These are phyloP conservation scores for Pestalotiopsis sp. DNA, from an alignment of 2,329 filamentous ascomycete genomes.

Conservation along the genomic window DNA sequence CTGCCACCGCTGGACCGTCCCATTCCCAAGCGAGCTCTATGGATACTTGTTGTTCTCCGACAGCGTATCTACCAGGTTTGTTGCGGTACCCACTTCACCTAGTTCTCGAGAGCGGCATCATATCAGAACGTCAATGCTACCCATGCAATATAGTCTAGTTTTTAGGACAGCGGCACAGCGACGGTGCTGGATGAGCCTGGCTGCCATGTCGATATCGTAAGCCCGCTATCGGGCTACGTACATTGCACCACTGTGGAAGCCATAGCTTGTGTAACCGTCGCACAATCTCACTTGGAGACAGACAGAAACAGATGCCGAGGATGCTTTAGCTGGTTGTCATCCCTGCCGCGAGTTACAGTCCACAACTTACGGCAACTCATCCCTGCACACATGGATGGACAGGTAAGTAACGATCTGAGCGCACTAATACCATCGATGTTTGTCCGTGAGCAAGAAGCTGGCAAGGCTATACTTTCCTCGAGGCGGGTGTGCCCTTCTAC, in stretches of 20 bases:
- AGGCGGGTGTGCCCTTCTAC: not conserved
- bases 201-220: not conserved
- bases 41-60: not conserved
- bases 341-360: not conserved
- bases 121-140: not conserved
- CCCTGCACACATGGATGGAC: not conserved
- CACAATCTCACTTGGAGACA: constrained; percentile 3
- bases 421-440: not conserved
- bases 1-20: not conserved
- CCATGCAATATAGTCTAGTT: not conserved
- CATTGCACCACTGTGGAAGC: not conserved
- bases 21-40: not conserved
- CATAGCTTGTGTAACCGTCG: not conserved
- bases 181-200: not conserved
- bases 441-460: not conserved
- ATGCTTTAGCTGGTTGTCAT: not conserved
- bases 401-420: not conserved
- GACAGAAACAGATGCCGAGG: constrained; percentile 5
- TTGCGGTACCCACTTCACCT: not conserved
- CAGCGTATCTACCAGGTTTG: not conserved
- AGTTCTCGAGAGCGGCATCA: not conserved
- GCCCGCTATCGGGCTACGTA: not conserved
- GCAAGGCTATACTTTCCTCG: constrained; percentile 4
- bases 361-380: not conserved
- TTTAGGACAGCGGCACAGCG: not conserved